Conservation (phyloP, 106 monocot species). For the Vanilla planifolia region DNA sequence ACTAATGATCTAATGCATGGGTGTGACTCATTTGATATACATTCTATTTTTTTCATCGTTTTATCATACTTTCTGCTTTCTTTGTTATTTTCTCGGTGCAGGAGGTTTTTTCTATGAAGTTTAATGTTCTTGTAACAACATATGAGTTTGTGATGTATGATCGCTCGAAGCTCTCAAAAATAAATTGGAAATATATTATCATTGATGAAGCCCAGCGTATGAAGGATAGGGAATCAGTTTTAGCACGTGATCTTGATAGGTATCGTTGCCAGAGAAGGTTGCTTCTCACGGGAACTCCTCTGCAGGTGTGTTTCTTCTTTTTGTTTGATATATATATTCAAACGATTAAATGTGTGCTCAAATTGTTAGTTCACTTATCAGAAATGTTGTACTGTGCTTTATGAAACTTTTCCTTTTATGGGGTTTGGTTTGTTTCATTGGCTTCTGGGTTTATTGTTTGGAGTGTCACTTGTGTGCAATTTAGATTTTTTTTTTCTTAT, state of each 20-base stretch:
- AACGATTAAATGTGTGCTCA: no score
- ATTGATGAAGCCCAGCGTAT: slow-evolving; percentile 99
- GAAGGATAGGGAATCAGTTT: slow-evolving; percentile 96
- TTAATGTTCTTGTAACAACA: slow-evolving; percentile 95
- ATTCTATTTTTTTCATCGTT: not conserved
- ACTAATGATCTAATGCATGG: no score
- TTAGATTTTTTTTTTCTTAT: no score
- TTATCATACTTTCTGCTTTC: not conserved
- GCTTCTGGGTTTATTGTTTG: no score
- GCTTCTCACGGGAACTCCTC: slow-evolving; percentile 95
- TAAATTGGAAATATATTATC: slow-evolving; percentile 97
- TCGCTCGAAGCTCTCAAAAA: slow-evolving; percentile 85
- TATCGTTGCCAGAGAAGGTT: slow-evolving; percentile 90
- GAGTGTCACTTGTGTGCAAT: not conserved
- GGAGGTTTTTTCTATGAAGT: slow-evolving; percentile 86
- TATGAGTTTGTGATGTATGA: slow-evolving; percentile 99
- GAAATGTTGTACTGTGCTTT: no score
- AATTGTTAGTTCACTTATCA: no score
- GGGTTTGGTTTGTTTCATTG: no score
- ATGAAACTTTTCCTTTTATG: no score
- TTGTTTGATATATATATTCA: no score
- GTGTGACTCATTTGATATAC: not conserved
- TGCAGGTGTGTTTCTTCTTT: slow-evolving; percentile 56
- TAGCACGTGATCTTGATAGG: slow-evolving; percentile 95
- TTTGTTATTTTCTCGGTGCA: slow-evolving; percentile 10